These are phyloP conservation scores for Rhododendron mucronatum DNA, from an alignment of 148 eudicot genomes.

Conservation along the genomic window DNA sequence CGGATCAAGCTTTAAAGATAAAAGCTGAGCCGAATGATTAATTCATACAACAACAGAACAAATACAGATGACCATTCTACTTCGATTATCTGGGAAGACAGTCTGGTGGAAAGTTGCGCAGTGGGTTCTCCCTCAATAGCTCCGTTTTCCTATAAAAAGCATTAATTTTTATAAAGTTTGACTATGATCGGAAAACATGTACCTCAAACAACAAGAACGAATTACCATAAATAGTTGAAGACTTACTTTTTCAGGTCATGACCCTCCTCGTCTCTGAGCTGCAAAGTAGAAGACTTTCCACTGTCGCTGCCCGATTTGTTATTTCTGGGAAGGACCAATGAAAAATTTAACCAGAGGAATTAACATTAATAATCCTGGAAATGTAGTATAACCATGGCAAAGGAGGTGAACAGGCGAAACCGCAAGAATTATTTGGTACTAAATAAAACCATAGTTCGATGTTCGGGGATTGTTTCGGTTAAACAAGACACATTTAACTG, in stretches of 20 bases:
- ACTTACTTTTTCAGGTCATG: slow-evolving; percentile 61
- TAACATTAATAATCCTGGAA: background rate
- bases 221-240: background rate
- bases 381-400: background rate
- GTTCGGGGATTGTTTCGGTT: background rate
- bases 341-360: background rate
- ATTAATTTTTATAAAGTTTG: background rate
- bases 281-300: slow-evolving; percentile 39
- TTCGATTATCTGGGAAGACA: slow-evolving; percentile 59
- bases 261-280: slow-evolving; percentile 52
- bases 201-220: background rate
- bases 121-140: slow-evolving; percentile 73
- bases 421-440: background rate
- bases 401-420: background rate
- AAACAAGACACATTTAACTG: background rate
- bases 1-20: slow-evolving; percentile 8
- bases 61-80: background rate
- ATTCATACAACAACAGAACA: slow-evolving; percentile 6
- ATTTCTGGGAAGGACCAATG: slow-evolving; percentile 29
- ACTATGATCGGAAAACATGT: background rate
- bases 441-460: background rate
- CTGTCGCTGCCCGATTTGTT: slow-evolving; percentile 22
- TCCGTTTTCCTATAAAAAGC: slow-evolving; percentile 67
- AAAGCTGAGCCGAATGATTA: background rate
- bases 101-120: slow-evolving; percentile 68